Base-by-base conservation (phyloP, 495 filamentous ascomycete genomes). In the Penicillium coprophilum region DNA sequence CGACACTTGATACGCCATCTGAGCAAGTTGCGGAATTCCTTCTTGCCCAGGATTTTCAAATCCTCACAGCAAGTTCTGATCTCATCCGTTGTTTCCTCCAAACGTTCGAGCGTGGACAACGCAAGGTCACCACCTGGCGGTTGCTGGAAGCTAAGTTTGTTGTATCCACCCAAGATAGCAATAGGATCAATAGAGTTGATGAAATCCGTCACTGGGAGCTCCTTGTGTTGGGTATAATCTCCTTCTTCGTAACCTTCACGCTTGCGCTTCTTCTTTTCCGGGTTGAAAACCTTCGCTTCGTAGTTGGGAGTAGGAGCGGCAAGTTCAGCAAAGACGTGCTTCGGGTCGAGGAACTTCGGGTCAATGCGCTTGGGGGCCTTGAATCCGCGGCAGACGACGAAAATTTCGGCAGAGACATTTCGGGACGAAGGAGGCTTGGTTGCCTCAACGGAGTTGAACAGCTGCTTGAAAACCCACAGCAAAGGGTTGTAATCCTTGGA, bases 401-500 rank as follows among this genome's bases (percentile, higher is more conserved):
- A 97, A 48, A 97, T 97, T 79, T 97, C 93, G 53, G 93, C 93
- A 23, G 91, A 96, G 24, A 97, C 94, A 59, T 92, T 96, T 74
- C 94, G 80, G 2, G 91, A 96, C 4, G 93, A 96, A 5, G 94
- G 94, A 12, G 94, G 94, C 72, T 98, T 98, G 9, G 94, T 98
- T 6, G 94, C 92, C 64, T 97, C 92, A 48, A 98, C 94, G 44
- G 92, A 93, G 27, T 79, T 80, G 77, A 98, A 98, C 3, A 97
- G 79, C 70, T 97, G 95, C 64, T 96, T 96, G 80, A 96, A 95
- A 40, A 97, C 93, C 94, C 94, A 99, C 45, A 97, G 83, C 44
- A 99, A 76, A 45, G 89, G 84, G 69, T 97, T 96, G 80, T 96
- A 97, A 70, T 98, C 92, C 65, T 96, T 96, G n/a, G 90, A 95